Evolutionary conservation across 108 stramenopile genomes (phyloP).

Genomic region (Pelagomonas calceolata): DNA sequence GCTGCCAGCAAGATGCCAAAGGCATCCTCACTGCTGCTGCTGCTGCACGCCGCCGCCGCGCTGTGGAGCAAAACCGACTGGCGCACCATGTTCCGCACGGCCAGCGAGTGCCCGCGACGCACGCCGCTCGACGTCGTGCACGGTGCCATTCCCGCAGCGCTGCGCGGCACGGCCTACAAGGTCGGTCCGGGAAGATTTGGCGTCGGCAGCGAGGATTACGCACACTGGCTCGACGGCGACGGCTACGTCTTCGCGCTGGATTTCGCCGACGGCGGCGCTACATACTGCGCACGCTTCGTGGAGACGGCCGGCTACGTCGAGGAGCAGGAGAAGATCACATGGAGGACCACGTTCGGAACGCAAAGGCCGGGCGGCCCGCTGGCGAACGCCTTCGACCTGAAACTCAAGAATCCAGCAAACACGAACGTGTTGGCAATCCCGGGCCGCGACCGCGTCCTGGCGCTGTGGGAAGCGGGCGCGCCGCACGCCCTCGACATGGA

Average conservation of each 20-base stretch:
- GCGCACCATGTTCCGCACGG: too few relatives aligned
- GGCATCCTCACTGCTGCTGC: too few relatives aligned
- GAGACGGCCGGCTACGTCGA: slow-evolving; percentile 29
- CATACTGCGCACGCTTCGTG: slow-evolving; percentile 18
- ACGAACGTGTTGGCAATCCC: slow-evolving; percentile 37
- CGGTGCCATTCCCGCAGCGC: slow-evolving; percentile 5
- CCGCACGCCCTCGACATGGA: slow-evolving; percentile 29
- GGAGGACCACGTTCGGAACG: slow-evolving; percentile 33
- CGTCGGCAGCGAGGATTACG: slow-evolving; percentile 1
- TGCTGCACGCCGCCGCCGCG: too few relatives aligned
- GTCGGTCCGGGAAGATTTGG: slow-evolving; percentile 13
- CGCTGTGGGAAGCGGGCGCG: slow-evolving; percentile 37
- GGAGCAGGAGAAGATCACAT: slow-evolving; percentile 25
- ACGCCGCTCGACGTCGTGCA: too few relatives aligned
- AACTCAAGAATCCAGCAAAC: slow-evolving; percentile 35
- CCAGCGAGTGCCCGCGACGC: too few relatives aligned
- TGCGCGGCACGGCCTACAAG: slow-evolving; percentile 14
- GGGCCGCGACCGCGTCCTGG: slow-evolving; percentile 20
- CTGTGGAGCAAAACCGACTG: too few relatives aligned
- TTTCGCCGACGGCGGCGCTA: background rate
- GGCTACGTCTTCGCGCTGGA: slow-evolving; percentile 9
- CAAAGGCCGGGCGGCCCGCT: slow-evolving; percentile 24
- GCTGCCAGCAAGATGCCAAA: too few relatives aligned
- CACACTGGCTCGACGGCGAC: slow-evolving; percentile 15
- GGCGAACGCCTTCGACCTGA: slow-evolving; percentile 29